phyloP scores from a whole-genome alignment of 495 filamentous ascomycete species.

The Daldinia concentrica region DNA sequence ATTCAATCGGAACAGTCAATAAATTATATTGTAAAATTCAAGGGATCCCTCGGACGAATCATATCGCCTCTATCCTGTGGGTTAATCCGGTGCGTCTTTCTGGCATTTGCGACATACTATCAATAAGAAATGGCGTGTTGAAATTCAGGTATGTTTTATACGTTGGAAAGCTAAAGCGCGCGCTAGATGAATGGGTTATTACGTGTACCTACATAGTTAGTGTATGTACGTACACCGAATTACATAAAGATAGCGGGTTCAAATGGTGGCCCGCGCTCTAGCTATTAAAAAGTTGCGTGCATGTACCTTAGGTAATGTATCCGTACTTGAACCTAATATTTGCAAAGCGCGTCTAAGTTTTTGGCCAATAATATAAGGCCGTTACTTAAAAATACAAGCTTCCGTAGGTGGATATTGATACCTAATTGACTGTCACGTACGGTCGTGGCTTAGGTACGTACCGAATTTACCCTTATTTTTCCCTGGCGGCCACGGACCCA shows the following conservation, averaged over 20 bases:
- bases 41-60: too few relatives aligned
- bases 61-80: too few relatives aligned
- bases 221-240: too few relatives aligned
- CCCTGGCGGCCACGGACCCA: slow-evolving; percentile 5
- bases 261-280: neutral
- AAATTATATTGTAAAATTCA: too few relatives aligned
- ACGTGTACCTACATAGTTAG: too few relatives aligned
- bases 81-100: too few relatives aligned
- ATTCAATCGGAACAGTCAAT: too few relatives aligned
- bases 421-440: slow-evolving; percentile 20
- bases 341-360: slow-evolving; percentile 25
- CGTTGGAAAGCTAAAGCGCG: neutral
- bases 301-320: neutral
- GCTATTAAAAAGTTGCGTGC: too few relatives aligned
- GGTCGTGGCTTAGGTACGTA: neutral
- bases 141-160: too few relatives aligned
- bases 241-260: neutral
- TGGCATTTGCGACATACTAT: too few relatives aligned
- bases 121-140: too few relatives aligned
- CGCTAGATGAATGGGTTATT: neutral
- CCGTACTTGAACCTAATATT: neutral
- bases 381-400: neutral
- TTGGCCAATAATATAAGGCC: slow-evolving; percentile 31
- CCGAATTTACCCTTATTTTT: slow-evolving; percentile 9
- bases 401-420: slow-evolving; percentile 7